Percentiles rank a stretch among this genome's conserved stretches.
Evolutionary conservation across 2,329 filamentous ascomycete genomes (phyloP).

Genomic region (Alternaria viburni): DNA sequence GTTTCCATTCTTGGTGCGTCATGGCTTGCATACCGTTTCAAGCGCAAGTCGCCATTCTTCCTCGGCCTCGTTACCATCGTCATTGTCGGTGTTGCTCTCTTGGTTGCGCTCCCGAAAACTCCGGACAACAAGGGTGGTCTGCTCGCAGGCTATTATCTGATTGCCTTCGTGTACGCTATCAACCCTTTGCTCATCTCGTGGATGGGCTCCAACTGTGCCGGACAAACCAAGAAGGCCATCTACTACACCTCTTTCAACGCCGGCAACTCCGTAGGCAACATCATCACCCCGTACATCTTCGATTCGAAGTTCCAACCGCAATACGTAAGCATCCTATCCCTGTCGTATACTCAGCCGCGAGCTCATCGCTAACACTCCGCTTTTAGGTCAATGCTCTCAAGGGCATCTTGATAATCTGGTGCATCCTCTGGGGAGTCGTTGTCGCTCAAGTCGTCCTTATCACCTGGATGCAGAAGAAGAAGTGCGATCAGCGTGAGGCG

Average conservation of each 20-base stretch:
- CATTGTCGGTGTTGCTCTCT: constrained; percentile 63
- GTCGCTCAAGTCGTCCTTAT: constrained; percentile 21
- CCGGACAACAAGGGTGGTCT: constrained; percentile 54
- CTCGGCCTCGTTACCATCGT: constrained; percentile 57
- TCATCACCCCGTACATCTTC: constrained; percentile 47
- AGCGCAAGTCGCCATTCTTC: constrained; percentile 64
- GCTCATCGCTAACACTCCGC: not conserved
- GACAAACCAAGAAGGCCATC: constrained; percentile 70
- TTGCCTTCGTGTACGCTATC: constrained; percentile 69
- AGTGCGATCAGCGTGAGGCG: constrained; percentile 26
- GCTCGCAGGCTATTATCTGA: constrained; percentile 69
- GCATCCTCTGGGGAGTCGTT: constrained; percentile 27
- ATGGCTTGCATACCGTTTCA: constrained; percentile 64
- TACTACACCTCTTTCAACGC: constrained; percentile 70
- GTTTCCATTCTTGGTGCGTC: constrained; percentile 47
- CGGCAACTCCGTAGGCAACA: constrained; percentile 67
- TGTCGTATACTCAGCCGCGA: not conserved
- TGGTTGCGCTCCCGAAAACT: constrained; percentile 58
- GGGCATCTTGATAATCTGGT: constrained; percentile 30
- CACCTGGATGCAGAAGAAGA: constrained; percentile 30
- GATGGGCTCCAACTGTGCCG: constrained; percentile 73
- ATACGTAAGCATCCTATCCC: constrained; percentile 22
- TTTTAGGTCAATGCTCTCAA: constrained; percentile 27
- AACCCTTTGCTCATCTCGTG: constrained; percentile 71
- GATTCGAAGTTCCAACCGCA: constrained; percentile 27